phyloP scores from a whole-genome alignment of 257 asterid genomes.

The Leonotis leonurus region DNA sequence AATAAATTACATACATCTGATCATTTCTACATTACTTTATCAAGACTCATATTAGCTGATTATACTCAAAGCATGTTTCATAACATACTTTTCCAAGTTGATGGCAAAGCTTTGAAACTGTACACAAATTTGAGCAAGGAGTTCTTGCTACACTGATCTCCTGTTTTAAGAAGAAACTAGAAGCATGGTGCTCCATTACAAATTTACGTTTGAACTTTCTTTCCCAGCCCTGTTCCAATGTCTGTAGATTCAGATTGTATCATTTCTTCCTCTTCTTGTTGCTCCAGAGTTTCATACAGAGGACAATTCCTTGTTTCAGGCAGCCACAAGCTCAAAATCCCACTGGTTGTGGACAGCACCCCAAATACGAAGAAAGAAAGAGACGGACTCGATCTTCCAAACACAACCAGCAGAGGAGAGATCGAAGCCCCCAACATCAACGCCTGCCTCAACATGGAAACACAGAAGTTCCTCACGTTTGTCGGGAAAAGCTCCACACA shows the following conservation, averaged over 20 bases:
- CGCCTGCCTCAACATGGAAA: slow-evolving; percentile 43
- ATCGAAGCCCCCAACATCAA: slow-evolving; percentile 50
- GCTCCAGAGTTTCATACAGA: slow-evolving; percentile 45
- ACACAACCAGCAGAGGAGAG: slow-evolving; percentile 40
- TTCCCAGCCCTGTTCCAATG: slow-evolving; percentile 21
- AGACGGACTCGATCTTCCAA: slow-evolving; percentile 41
- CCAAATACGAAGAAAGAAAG: slow-evolving; percentile 36
- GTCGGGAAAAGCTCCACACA: slow-evolving; percentile 54
- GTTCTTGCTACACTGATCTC: not conserved
- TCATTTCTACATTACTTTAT: not conserved
- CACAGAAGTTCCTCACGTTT: slow-evolving; percentile 38
- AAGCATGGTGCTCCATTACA: not conserved
- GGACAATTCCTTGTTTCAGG: slow-evolving; percentile 47
- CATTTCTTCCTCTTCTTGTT: slow-evolving; percentile 38
- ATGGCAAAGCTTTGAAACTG: not conserved
- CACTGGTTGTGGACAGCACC: slow-evolving; percentile 31
- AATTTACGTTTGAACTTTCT: slow-evolving; percentile 16
- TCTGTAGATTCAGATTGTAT: slow-evolving; percentile 7
- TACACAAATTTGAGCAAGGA: slow-evolving; percentile 1
- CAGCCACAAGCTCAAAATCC: slow-evolving; percentile 39
- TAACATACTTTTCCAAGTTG: not conserved
- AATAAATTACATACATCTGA: not conserved
- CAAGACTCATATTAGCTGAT: not conserved
- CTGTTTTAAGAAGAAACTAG: not conserved
- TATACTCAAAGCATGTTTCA: not conserved